These are phyloP conservation scores for Fistulina hepatica DNA, from an alignment of 1,284 basidiomycete species.

Conservation along the genomic window DNA sequence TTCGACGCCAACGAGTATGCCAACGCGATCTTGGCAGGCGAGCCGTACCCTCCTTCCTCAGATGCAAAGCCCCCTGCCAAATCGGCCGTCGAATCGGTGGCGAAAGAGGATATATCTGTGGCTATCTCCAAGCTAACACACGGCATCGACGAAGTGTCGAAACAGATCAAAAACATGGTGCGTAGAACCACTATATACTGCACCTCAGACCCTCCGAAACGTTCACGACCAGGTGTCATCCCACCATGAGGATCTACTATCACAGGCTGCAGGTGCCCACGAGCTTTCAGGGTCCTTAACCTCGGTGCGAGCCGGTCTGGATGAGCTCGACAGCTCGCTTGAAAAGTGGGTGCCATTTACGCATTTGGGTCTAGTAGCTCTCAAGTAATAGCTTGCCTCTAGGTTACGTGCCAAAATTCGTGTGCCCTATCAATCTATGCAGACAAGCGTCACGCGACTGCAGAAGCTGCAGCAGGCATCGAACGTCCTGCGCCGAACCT, in stretches of 20 bases:
- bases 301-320: conserved; percentile 51
- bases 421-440: conserved; percentile 66
- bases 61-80: conserved; percentile 25
- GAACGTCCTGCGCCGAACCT: conserved; percentile 72
- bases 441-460: conserved; percentile 58
- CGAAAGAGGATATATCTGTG: conserved; percentile 77
- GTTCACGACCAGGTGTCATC: conserved; percentile 39
- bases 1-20: conserved; percentile 87
- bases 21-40: conserved; percentile 75
- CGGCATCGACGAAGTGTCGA: conserved; percentile 81
- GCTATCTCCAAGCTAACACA: conserved; percentile 76
- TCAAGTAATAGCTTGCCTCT: conserved; percentile 10
- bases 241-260: conserved; percentile 66
- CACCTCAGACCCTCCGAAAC: conserved; percentile 4
- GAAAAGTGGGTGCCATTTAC: conserved; percentile 46
- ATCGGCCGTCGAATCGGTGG: conserved; percentile 36
- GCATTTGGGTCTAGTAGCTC: conserved; percentile 12
- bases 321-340: conserved; percentile 58
- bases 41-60: conserved; percentile 47
- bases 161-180: conserved; percentile 77
- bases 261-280: conserved; percentile 57
- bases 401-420: conserved; percentile 81
- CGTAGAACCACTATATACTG: conserved; percentile 22
- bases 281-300: conserved; percentile 52
- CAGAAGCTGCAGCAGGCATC: conserved; percentile 71